These are phyloP conservation scores for Alternaria sp. DNA, from an alignment of 2,329 filamentous ascomycete species.

Conservation along the genomic window DNA sequence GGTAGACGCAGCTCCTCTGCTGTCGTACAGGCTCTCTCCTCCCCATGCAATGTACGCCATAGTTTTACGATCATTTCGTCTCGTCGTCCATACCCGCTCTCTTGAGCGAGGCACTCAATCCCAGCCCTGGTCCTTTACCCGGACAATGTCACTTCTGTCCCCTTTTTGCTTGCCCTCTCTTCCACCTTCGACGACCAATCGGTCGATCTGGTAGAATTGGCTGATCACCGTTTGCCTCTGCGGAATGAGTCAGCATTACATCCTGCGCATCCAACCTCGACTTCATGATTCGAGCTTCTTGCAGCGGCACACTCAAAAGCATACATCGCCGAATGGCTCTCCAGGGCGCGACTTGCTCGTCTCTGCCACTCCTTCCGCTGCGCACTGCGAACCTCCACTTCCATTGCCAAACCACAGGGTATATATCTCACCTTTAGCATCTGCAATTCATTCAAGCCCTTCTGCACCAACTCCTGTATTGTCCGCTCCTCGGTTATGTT, in stretches of 20 bases:
- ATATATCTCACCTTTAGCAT: conserved; percentile 76
- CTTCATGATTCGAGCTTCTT: not conserved
- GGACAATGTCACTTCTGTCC: conserved; percentile 68
- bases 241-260: conserved; percentile 47
- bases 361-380: not conserved
- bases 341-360: not conserved
- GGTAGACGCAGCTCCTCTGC: not conserved
- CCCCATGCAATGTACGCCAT: not conserved
- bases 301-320: not conserved
- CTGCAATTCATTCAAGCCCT: conserved; percentile 84
- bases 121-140: conserved; percentile 72
- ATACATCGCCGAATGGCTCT: conserved; percentile 3
- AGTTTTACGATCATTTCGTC: conserved; percentile 14
- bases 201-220: conserved; percentile 91
- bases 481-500: conserved; percentile 73
- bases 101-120: not conserved
- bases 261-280: not conserved
- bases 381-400: not conserved
- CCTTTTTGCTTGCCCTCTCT: conserved; percentile 78
- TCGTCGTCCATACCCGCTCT: conserved; percentile 2
- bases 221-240: conserved; percentile 95
- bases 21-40: not conserved
- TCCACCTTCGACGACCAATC: conserved; percentile 88
- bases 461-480: conserved; percentile 88
- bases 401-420: not conserved